phyloP scores from a whole-genome alignment of 495 filamentous ascomycete genomes.

The Talaromyces nanjingensis region DNA sequence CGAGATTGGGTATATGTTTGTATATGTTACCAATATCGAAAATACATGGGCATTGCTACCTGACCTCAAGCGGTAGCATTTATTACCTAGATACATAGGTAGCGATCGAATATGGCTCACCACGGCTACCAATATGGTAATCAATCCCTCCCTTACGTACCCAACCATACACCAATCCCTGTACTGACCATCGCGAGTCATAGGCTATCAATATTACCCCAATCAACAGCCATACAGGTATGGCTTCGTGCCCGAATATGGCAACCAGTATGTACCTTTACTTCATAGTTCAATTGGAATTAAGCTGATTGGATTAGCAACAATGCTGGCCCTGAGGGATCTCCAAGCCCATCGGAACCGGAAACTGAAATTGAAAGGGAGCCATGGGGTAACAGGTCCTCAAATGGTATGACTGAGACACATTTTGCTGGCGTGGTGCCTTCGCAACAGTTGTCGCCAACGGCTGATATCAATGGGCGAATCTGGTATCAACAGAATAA shows the following conservation, averaged over 20 bases:
- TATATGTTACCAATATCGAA: slow-evolving; percentile 11
- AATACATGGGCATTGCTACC: not conserved
- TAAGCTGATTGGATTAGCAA: not conserved
- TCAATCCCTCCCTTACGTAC: not conserved
- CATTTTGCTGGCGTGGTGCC: not conserved
- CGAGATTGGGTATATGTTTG: slow-evolving; percentile 17
- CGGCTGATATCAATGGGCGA: not conserved
- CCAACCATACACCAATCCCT: not conserved
- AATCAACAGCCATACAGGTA: not conserved
- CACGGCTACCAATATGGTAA: not conserved
- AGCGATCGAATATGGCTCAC: not conserved
- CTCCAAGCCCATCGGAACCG: not conserved
- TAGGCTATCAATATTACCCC: not conserved
- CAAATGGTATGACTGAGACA: not conserved
- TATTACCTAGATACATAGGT: not conserved
- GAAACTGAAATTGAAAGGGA: not conserved
- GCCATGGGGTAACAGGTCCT: not conserved
- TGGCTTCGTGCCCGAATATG: not conserved
- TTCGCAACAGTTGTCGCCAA: not conserved
- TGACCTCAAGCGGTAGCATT: slow-evolving; percentile 7
- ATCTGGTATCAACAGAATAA: not conserved
- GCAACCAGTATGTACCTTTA: not conserved
- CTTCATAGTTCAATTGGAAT: not conserved
- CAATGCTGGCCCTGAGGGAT: not conserved
- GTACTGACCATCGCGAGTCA: not conserved